phyloP scores from a whole-genome alignment of 768 basidiomycete species.

The Lactarius tabidus region DNA sequence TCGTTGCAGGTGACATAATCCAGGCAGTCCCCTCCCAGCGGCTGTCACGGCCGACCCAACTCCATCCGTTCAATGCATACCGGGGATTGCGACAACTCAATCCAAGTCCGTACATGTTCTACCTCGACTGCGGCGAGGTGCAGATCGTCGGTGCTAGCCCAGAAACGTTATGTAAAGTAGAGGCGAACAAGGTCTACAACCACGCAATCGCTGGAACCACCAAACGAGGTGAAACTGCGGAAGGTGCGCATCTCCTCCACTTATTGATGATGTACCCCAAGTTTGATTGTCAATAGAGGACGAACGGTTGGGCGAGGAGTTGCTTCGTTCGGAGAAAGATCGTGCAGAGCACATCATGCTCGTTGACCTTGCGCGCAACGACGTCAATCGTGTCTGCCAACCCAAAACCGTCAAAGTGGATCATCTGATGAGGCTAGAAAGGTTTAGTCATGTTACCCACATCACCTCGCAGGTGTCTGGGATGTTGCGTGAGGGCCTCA shows the following conservation, averaged over 20 bases:
- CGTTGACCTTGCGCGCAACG: conserved; percentile 95
- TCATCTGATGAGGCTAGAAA: conserved; percentile 87
- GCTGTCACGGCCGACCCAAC: conserved; percentile 72
- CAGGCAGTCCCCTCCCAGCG: conserved; percentile 98
- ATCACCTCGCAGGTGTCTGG: conserved; percentile 95
- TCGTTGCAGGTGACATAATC: conserved; percentile 95
- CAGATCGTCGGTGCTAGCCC: conserved; percentile 98
- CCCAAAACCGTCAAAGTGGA: conserved; percentile 96
- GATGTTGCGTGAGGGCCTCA: conserved; percentile 71
- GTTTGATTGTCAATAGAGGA: conserved; percentile 64
- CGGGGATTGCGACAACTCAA: conserved; percentile 91
- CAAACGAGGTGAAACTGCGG: conserved; percentile 75
- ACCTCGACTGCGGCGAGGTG: conserved; percentile 86
- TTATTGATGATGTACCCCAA: conserved; percentile 6
- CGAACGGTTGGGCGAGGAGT: conserved; percentile 62
- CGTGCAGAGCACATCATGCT: conserved; percentile 99
- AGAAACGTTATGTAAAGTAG: conserved; percentile 95
- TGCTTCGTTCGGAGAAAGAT: conserved; percentile 88
- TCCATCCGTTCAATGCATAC: conserved; percentile 98
- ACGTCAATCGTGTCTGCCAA: conserved; percentile 95
- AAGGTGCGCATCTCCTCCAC: conserved; percentile 54
- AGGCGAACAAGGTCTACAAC: conserved; percentile 87
- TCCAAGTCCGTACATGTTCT: conserved; percentile 99
- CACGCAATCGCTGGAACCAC: conserved; percentile 98
- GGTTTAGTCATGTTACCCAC: conserved; percentile 98